Percentiles rank a stretch among this genome's conserved stretches.
phyloP scores from a whole-genome alignment of 2,329 filamentous ascomycete genomes.

The Lachnellula occidentalis region DNA sequence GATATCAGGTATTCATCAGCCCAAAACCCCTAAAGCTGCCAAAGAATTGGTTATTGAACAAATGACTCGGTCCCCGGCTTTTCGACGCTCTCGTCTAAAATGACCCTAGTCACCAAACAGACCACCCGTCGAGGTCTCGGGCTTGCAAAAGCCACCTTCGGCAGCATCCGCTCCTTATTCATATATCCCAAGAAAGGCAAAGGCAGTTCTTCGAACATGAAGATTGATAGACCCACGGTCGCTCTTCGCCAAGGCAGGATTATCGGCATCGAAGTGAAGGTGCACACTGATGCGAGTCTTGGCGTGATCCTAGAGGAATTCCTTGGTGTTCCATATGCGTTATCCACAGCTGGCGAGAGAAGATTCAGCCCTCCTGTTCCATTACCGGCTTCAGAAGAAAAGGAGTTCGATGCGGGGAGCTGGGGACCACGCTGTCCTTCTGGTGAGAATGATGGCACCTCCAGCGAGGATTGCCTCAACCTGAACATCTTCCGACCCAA shows the following conservation, averaged over 20 bases:
- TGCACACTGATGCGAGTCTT: background rate
- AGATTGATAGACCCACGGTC: constrained; percentile 12
- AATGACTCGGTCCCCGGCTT: no score
- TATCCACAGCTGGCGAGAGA: constrained; percentile 40
- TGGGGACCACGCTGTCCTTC: constrained; percentile 31
- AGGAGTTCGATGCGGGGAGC: constrained; percentile 32
- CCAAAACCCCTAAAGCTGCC: no score
- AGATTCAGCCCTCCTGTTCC: constrained; percentile 37
- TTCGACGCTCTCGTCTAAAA: no score
- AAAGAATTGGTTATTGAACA: no score
- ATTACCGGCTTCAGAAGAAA: constrained; percentile 13
- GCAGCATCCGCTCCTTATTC: no score
- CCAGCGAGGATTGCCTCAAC: constrained; percentile 47
- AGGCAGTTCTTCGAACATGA: background rate
- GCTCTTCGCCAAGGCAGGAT: constrained; percentile 25
- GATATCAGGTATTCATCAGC: no score
- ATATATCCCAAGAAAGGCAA: no score
- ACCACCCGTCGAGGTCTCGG: no score
- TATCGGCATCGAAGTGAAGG: constrained; percentile 16
- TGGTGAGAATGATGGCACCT: constrained; percentile 1
- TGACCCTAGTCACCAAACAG: no score
- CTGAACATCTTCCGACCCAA: constrained; percentile 42
- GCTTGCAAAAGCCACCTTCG: no score
- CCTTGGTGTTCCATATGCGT: constrained; percentile 44
- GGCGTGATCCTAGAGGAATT: constrained; percentile 34